Evolutionary conservation across 2,329 filamentous ascomycete genomes (phyloP).

Genomic region (Trichophyton simii): DNA sequence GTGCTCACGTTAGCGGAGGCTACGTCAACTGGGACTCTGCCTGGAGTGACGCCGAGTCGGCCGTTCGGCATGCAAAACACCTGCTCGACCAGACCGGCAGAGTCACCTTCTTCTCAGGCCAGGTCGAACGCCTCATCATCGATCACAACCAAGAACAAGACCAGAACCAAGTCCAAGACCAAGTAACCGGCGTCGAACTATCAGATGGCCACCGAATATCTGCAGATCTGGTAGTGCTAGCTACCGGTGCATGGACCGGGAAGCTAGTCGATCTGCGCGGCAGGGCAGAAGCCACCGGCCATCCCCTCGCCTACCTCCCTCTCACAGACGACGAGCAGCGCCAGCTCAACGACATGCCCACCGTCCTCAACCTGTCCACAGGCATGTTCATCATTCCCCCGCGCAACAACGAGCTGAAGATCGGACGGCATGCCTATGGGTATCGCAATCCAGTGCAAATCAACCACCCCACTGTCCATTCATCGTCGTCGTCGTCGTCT

Average conservation of each 20-base stretch:
- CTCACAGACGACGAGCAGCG: slow-evolving; percentile 60
- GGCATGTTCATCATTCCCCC: slow-evolving; percentile 47
- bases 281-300: slow-evolving; percentile 66
- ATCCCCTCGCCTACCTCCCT: slow-evolving; percentile 64
- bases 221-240: slow-evolving; percentile 65
- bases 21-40: slow-evolving; percentile 38
- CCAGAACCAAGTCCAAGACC: slow-evolving; percentile 6
- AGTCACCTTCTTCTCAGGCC: slow-evolving; percentile 25
- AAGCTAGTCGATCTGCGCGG: slow-evolving; percentile 65
- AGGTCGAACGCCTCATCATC: slow-evolving; percentile 23
- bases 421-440: slow-evolving; percentile 57
- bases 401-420: slow-evolving; percentile 47
- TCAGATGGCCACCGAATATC: slow-evolving; percentile 38
- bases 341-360: slow-evolving; percentile 52
- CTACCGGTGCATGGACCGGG: slow-evolving; percentile 78
- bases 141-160: not conserved
- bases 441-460: slow-evolving; percentile 40
- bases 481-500: too few species aligned
- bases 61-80: slow-evolving; percentile 28
- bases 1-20: slow-evolving; percentile 27
- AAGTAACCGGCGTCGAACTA: slow-evolving; percentile 39
- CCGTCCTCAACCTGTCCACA: slow-evolving; percentile 39
- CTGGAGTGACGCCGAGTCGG: slow-evolving; percentile 34
- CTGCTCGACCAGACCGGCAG: slow-evolving; percentile 26
- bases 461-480: slow-evolving; percentile 15